These are phyloP conservation scores for Lactuca sativa DNA, from an alignment of 129 eudicot genomes.

Conservation along the genomic window DNA sequence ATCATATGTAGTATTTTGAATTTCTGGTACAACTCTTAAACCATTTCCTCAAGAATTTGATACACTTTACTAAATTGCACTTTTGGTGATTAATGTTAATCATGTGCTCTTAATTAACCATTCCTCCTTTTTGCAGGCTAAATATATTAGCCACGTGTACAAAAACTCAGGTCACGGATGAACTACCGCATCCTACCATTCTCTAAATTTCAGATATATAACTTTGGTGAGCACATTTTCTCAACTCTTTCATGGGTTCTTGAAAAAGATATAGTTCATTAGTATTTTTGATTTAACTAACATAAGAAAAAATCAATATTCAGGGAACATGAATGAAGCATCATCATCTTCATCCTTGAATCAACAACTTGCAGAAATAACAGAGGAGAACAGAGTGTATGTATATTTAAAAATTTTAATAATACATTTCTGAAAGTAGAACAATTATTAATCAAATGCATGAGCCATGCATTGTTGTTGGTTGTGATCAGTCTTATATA, in stretches of 20 bases:
- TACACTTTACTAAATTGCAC: background rate
- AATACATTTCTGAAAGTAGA: conserved; percentile 5
- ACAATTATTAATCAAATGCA: background rate
- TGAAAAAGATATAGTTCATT: background rate
- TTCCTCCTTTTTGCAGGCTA: conserved; percentile 4
- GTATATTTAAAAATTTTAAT: background rate
- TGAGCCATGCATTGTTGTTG: background rate
- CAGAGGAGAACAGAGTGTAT: conserved; percentile 29
- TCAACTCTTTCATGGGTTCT: background rate
- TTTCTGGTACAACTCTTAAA: conserved; percentile 15
- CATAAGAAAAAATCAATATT: background rate
- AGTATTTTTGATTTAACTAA: background rate
- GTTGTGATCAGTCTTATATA: background rate
- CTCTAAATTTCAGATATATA: conserved; percentile 30
- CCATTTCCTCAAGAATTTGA: background rate
- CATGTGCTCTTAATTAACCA: background rate
- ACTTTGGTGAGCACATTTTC: conserved; percentile 27
- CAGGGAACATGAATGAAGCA: conserved; percentile 42
- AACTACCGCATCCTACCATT: conserved; percentile 33
- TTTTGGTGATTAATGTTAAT: background rate
- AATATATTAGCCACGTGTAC: background rate
- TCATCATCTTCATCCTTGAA: conserved; percentile 32
- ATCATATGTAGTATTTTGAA: background rate
- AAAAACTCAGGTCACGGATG: conserved; percentile 20
- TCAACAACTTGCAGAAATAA: conserved; percentile 23